phyloP scores from a whole-genome alignment of 257 asterid genomes.

The Solanum chiquidenum region DNA sequence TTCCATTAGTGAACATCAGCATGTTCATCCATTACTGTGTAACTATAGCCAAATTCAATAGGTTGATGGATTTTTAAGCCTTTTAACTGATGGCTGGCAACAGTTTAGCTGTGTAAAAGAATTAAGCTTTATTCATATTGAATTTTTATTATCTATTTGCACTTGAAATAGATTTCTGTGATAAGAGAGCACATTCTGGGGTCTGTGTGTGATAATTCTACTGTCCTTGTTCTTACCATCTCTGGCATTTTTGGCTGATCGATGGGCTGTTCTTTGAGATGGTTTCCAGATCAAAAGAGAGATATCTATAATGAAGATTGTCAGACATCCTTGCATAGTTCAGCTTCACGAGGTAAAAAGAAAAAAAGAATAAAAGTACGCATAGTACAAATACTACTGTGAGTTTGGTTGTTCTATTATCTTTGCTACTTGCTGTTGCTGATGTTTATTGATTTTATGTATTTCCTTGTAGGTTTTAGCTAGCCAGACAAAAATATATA shows the following conservation, averaged over 20 bases:
- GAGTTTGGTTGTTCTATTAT: background rate
- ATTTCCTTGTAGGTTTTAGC: conserved; percentile 56
- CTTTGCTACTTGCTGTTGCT: background rate
- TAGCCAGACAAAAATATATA: conserved; percentile 59
- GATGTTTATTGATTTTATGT: background rate
- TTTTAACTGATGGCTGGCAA: background rate
- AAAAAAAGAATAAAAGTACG: background rate
- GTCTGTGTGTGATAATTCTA: background rate
- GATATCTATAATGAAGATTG: conserved; percentile 90
- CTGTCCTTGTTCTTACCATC: background rate
- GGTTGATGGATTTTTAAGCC: background rate
- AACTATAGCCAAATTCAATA: background rate
- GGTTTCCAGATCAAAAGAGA: conserved; percentile 70
- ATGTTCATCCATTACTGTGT: background rate
- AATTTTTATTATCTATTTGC: background rate
- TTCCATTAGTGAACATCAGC: background rate
- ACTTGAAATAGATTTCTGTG: background rate
- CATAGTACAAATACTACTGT: background rate
- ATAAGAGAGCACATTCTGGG: background rate
- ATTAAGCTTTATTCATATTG: background rate
- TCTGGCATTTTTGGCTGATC: background rate
- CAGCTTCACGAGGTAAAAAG: conserved; percentile 73
- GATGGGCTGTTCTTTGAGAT: background rate
- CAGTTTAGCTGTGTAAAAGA: background rate
- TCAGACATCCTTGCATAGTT: conserved; percentile 77